Conservation (phyloP, 2,329 filamentous ascomycete genomes). For the Arthrobotrys musiformis region DNA sequence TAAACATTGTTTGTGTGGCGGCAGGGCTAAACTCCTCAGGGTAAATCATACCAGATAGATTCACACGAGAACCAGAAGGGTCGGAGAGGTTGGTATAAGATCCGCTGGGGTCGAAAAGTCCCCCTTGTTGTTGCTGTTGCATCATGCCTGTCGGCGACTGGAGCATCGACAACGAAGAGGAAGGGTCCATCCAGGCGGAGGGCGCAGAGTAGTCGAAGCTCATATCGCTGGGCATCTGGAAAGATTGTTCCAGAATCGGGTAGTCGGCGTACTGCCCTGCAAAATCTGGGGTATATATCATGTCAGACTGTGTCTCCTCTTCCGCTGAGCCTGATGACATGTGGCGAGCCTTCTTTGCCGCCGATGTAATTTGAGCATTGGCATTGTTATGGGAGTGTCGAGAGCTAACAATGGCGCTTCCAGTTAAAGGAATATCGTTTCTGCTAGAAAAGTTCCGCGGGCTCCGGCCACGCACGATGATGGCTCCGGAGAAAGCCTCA, state of each 20-base stretch:
- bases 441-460: conserved; percentile 93
- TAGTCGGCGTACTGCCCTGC: conserved; percentile 30
- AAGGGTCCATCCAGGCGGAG: conserved; percentile 35
- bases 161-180: conserved; percentile 24
- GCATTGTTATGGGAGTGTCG: conserved; percentile 42
- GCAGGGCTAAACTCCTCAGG: conserved; percentile 29
- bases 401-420: conserved; percentile 61
- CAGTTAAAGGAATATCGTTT: conserved; percentile 88
- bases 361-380: conserved; percentile 43
- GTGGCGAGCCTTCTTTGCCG: conserved; percentile 49
- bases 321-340: conserved; percentile 46
- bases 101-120: conserved; percentile 22
- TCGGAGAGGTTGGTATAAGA: conserved; percentile 33
- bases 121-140: conserved; percentile 1
- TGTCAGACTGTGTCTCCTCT: conserved; percentile 31
- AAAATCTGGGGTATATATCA: conserved; percentile 37
- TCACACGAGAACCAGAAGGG: conserved; percentile 39
- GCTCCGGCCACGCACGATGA: conserved; percentile 92
- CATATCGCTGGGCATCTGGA: conserved; percentile 23
- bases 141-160: conserved; percentile 37
- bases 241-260: conserved; percentile 30
- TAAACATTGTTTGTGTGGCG: conserved; percentile 29
- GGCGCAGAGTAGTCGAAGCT: conserved; percentile 37
- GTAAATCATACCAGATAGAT: conserved; percentile 41
- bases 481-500: conserved; percentile 86